These are phyloP conservation scores for Phyllosticta paracitricarpa DNA, from an alignment of 2,329 filamentous ascomycete genomes.

Conservation along the genomic window DNA sequence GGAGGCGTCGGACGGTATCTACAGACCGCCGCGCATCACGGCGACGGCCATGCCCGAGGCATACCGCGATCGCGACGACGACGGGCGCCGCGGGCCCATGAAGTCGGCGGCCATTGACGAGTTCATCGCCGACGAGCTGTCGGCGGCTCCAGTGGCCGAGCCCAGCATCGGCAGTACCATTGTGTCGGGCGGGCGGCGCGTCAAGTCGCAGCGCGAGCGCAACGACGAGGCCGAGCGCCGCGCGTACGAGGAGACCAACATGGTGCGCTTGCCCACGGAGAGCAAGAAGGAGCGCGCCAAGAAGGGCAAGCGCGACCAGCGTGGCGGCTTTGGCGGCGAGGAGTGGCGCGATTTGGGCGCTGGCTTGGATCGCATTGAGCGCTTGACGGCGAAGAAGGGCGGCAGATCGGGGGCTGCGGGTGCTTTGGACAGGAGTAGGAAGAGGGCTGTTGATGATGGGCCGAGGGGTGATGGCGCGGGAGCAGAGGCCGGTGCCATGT, in stretches of 20 bases:
- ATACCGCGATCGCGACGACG: conserved; percentile 49
- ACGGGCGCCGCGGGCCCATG: conserved; percentile 49
- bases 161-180: conserved; percentile 92
- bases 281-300: conserved; percentile 78
- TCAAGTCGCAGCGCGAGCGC: conserved; percentile 67
- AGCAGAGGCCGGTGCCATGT: conserved; percentile 61
- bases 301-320: conserved; percentile 37
- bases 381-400: conserved; percentile 63
- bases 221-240: conserved; percentile 67
- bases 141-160: conserved; percentile 67
- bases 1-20: conserved; percentile 55
- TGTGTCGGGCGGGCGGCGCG: conserved; percentile 63
- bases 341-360: conserved; percentile 83
- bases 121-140: conserved; percentile 78
- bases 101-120: conserved; percentile 86
- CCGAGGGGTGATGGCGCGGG: conserved; percentile 55
- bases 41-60: conserved; percentile 69
- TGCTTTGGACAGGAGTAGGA: conserved; percentile 74
- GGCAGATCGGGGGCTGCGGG: conserved; percentile 32
- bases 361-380: conserved; percentile 76
- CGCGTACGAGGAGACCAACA: conserved; percentile 88
- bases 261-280: conserved; percentile 73
- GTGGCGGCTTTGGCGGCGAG: conserved; percentile 67
- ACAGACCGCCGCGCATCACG: conserved; percentile 79
- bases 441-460: conserved; percentile 64